Conservation (phyloP, 768 basidiomycete species). For the Mycena alexandri region DNA sequence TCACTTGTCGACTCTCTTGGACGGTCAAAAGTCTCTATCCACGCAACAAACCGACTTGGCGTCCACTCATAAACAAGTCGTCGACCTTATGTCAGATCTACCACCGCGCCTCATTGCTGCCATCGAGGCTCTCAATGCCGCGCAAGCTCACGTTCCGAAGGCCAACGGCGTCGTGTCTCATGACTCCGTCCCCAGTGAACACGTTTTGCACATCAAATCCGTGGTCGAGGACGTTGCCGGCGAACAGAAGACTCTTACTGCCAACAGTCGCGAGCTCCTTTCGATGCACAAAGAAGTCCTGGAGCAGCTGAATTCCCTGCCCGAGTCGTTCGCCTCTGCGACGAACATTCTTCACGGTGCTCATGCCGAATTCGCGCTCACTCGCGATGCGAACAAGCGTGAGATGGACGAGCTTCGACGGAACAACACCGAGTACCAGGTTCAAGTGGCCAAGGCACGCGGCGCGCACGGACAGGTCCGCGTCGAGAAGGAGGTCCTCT, state of each 20-base stretch:
- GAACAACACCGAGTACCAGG: slow-evolving; percentile 75
- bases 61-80: slow-evolving; percentile 55
- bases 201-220: slow-evolving; percentile 60
- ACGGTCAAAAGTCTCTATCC: slow-evolving; percentile 57
- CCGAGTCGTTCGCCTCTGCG: slow-evolving; percentile 67
- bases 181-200: slow-evolving; percentile 45
- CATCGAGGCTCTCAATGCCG: slow-evolving; percentile 56
- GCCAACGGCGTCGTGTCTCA: slow-evolving; percentile 43
- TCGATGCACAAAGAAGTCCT: slow-evolving; percentile 65
- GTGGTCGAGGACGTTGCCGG: slow-evolving; percentile 61
- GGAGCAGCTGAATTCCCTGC: slow-evolving; percentile 69
- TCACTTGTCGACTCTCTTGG: slow-evolving; percentile 55
- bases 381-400: slow-evolving; percentile 67
- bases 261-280: slow-evolving; percentile 63
- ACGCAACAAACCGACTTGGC: slow-evolving; percentile 54
- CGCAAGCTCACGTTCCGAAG: slow-evolving; percentile 51
- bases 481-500: slow-evolving; percentile 83
- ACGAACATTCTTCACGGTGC: slow-evolving; percentile 69
- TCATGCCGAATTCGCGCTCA: slow-evolving; percentile 71
- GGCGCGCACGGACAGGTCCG: slow-evolving; percentile 82
- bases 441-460: slow-evolving; percentile 82
- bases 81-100: slow-evolving; percentile 59
- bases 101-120: slow-evolving; percentile 61
- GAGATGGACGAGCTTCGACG: slow-evolving; percentile 81
- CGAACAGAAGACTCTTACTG: slow-evolving; percentile 63